Conservation (phyloP, 345 rosid species). For the Rhodamnia argentea region DNA sequence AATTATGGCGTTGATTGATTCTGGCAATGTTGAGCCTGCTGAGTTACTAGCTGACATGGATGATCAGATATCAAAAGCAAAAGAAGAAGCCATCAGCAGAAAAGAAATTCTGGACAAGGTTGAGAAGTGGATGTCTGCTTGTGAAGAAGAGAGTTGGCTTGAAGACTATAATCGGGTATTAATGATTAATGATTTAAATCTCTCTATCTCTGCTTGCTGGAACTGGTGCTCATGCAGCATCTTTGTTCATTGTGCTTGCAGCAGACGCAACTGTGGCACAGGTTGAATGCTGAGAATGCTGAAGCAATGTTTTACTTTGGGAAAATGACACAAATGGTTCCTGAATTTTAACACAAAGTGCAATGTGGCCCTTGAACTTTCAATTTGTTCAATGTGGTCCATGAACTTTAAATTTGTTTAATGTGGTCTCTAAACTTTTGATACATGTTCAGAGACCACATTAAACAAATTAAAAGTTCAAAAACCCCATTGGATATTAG, state of each 20-base stretch:
- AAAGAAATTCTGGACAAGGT: slow-evolving; percentile 95
- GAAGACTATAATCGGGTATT: slow-evolving; percentile 94
- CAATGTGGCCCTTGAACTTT: too few relatives aligned
- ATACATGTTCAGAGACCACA: too few relatives aligned
- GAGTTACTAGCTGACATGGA: slow-evolving; percentile 96
- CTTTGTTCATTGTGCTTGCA: neutral
- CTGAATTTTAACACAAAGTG: too few relatives aligned
- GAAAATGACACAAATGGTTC: too few relatives aligned
- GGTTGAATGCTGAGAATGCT: neutral
- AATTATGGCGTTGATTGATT: slow-evolving; percentile 66
- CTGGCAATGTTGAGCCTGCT: slow-evolving; percentile 81
- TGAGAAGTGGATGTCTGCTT: slow-evolving; percentile 98
- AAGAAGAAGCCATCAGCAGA: slow-evolving; percentile 84
- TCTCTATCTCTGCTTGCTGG: neutral
- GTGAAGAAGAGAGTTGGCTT: slow-evolving; percentile 99
- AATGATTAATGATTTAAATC: neutral
- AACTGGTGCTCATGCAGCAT: neutral
- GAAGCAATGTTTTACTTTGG: neutral
- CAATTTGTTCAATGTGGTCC: too few relatives aligned
- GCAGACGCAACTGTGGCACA: neutral
- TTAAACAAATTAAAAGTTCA: too few relatives aligned
- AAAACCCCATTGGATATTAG: too few relatives aligned
- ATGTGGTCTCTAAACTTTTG: too few relatives aligned
- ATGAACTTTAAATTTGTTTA: too few relatives aligned
- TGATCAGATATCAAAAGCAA: slow-evolving; percentile 76